Conservation (phyloP, 257 asterid species). For the Solanum infundibuliforme region DNA sequence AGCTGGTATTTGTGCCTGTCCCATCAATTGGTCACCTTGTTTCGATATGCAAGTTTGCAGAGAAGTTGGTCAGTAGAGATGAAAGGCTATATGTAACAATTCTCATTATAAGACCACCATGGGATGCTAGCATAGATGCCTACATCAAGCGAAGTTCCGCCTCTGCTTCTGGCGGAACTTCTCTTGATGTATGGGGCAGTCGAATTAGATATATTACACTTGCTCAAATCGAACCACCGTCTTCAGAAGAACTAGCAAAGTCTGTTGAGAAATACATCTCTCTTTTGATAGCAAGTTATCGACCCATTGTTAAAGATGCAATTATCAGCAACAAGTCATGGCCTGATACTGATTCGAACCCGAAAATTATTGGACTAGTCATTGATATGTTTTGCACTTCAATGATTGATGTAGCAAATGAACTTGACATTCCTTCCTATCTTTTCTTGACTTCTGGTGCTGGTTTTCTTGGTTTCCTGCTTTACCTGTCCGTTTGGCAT, state of each 20-base stretch:
- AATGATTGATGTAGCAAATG: constrained; percentile 13
- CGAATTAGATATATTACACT: neutral
- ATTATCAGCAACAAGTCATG: neutral
- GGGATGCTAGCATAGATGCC: neutral
- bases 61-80: neutral
- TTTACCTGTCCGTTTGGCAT: neutral
- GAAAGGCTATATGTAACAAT: constrained; percentile 4
- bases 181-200: neutral
- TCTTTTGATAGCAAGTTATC: neutral
- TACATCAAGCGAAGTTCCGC: neutral
- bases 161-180: neutral
- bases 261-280: neutral
- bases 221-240: neutral
- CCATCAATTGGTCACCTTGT: constrained; percentile 1
- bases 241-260: neutral
- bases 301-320: neutral
- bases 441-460: constrained; percentile 2
- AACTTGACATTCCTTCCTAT: constrained; percentile 4
- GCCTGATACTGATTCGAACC: neutral
- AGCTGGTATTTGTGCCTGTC: constrained; percentile 8
- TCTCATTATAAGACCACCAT: constrained; percentile 2
- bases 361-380: neutral
- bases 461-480: neutral
- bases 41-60: neutral
- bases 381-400: constrained; percentile 3